A percentile compares a stretch with the other conserved stretches of the same genome.
Conservation (phyloP, 495 filamentous ascomycete genomes). For the Aspergillus kassunensis region DNA sequence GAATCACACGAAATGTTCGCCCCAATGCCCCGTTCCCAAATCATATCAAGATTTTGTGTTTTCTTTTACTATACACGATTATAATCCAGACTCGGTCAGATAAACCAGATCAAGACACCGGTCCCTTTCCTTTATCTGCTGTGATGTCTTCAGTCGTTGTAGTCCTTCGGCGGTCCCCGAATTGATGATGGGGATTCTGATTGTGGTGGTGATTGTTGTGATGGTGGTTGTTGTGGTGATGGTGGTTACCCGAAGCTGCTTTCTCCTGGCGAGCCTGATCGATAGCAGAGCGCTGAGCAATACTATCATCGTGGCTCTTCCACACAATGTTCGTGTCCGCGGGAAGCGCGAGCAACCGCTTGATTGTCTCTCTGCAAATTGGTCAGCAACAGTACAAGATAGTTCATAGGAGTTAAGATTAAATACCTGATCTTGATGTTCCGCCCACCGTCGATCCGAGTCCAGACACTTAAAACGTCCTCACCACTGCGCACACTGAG, state of each 20-base stretch:
- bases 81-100: conserved; percentile 27
- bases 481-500: conserved; percentile 92
- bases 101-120: conserved; percentile 27
- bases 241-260: conserved; percentile 39
- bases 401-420: too few species aligned
- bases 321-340: conserved; percentile 86
- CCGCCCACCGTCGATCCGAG: conserved; percentile 81
- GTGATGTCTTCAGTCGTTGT: conserved; percentile 43
- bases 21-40: conserved; percentile 44
- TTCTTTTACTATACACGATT: conserved; percentile 47
- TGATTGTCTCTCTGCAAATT: conserved; percentile 76
- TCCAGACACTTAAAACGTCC: conserved; percentile 97
- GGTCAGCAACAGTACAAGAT: conserved; percentile 4
- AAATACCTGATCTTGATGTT: conserved; percentile 97
- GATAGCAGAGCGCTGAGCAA: conserved; percentile 74
- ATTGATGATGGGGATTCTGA: conserved; percentile 29
- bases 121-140: conserved; percentile 42
- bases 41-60: conserved; percentile 41
- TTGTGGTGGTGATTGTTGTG: conserved; percentile 37
- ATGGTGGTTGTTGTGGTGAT: conserved; percentile 17
- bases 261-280: conserved; percentile 82
- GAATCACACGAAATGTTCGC: conserved; percentile 45
- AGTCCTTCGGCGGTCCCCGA: conserved; percentile 43
- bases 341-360: conserved; percentile 79
- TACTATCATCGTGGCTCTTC: conserved; percentile 85